Evolutionary conservation across 495 filamentous ascomycete genomes (phyloP), one percentile per base, ranked within the genome.

Genomic region (Aspergillus sclerotioniger): DNA sequence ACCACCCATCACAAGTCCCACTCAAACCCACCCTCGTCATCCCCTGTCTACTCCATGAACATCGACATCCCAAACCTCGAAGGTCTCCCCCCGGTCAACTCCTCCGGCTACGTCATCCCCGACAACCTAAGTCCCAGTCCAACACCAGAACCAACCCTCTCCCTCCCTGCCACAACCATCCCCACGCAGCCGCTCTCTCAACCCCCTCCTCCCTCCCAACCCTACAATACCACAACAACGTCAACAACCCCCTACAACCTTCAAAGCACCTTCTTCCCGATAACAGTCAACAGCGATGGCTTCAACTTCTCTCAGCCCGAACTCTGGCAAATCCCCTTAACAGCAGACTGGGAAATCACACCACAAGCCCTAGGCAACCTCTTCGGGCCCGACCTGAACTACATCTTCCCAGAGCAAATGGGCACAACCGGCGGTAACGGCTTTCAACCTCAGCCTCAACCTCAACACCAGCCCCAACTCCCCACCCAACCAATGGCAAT

Each of bases 21-120:
- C 46, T 15, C 60, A 15, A n/a, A 31, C 45, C 35, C 37, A 46
- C 50, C 17, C 35, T 3, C 35, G 6, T 17, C 43, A 20, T 47
- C 17, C 21, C 21, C 39, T 16, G 3, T 46, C 49, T 32, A 52
- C 35, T 52, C 57, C 44, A 51, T 53, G 12, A 53, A 52, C 41
- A 25, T 64, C 33, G 41, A 69, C 47, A 71, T 74, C 49, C 71
- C 74, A 6, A 63, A 75, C 32, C 58, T 76, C 8, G 73, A 73
- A 45, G 74, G 73, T 15, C 55, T 77, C 0, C 73, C 73, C 6
- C 70, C 63, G 0, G 59, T 77, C 60, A 74, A 77, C 56, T 77
- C 71, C 8, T 65, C 61, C 0, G 74, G 74, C 32, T 77, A 77
- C 54, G 67, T 77, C 45, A 69, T 77, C 9, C 71, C 68, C 8